phyloP scores from a whole-genome alignment of 345 rosid species.

The Eutrema heterophyllum region DNA sequence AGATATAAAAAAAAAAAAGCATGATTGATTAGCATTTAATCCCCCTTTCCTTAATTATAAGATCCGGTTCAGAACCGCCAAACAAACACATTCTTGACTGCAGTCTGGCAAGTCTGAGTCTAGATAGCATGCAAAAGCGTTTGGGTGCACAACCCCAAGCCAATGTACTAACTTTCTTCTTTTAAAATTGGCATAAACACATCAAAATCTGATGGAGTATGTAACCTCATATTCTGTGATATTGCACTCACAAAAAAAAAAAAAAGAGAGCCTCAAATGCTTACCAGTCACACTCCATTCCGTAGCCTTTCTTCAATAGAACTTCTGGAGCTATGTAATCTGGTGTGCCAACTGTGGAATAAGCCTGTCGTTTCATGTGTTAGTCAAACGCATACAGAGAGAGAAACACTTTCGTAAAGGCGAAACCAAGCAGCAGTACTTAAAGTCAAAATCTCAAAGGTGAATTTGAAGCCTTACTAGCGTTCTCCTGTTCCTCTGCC shows the following conservation, averaged over 20 bases:
- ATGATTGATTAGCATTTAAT: not conserved
- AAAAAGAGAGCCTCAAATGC: conserved; percentile 8
- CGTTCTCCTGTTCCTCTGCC: conserved; percentile 64
- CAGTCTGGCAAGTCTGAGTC: not conserved
- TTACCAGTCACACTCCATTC: conserved; percentile 96
- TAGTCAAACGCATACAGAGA: not conserved
- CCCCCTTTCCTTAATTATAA: not conserved
- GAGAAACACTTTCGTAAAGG: not conserved
- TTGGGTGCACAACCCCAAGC: not conserved
- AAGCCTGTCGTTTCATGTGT: conserved; percentile 57
- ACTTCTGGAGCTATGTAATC: conserved; percentile 99
- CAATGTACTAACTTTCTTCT: conserved; percentile 1
- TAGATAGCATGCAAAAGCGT: not conserved
- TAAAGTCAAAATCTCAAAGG: not conserved
- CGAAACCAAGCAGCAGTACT: not conserved
- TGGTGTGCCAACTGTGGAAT: conserved; percentile 96
- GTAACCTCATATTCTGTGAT: not conserved
- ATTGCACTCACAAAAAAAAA: not conserved
- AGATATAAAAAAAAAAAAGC: not conserved
- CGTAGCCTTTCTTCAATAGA: conserved; percentile 93
- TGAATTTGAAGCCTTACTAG: conserved; percentile 37
- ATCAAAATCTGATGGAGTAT: not conserved
- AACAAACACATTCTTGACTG: not conserved
- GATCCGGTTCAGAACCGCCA: not conserved
- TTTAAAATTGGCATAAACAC: not conserved